A percentile compares a stretch with the other conserved stretches of the same genome.
Conservation (phyloP, 148 eudicot genomes). For the Nyssa sinensis region DNA sequence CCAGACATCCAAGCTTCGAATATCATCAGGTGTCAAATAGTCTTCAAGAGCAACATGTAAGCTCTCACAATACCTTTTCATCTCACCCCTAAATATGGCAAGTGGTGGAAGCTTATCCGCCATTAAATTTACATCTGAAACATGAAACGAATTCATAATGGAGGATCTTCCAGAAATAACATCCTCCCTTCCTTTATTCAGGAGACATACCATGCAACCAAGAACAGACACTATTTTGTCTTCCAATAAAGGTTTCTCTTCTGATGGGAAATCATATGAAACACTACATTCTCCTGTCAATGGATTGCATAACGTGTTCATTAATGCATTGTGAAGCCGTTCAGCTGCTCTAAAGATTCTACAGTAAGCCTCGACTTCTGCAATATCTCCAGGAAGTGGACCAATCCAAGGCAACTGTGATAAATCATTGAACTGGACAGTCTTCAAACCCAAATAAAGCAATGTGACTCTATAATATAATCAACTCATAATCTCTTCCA, state of each 20-base stretch:
- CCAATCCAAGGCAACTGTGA: conserved; percentile 76
- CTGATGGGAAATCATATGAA: conserved; percentile 66
- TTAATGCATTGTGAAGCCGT: conserved; percentile 67
- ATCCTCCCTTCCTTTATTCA: conserved; percentile 87
- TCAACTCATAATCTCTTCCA: background rate
- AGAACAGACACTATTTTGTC: conserved; percentile 87
- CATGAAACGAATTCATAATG: conserved; percentile 43
- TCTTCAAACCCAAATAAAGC: conserved; percentile 36
- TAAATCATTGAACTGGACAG: conserved; percentile 52
- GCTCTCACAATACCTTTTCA: conserved; percentile 95
- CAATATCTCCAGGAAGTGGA: conserved; percentile 95
- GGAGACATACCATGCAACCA: conserved; percentile 92
- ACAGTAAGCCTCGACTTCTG: conserved; percentile 98
- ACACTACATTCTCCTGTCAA: conserved; percentile 86
- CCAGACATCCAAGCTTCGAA: conserved; percentile 66
- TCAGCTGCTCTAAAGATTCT: conserved; percentile 94
- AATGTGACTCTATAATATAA: conserved; percentile 4
- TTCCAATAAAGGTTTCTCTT: conserved; percentile 64
- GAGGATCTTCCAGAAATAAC: conserved; percentile 85
- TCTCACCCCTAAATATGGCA: conserved; percentile 78
- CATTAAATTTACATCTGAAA: conserved; percentile 41
- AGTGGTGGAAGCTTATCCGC: conserved; percentile 87
- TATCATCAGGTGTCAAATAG: conserved; percentile 64
- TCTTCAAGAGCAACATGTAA: conserved; percentile 89
- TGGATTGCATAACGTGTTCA: conserved; percentile 90